These are phyloP conservation scores for Heritiera fomes DNA, from an alignment of 345 rosid genomes.

Conservation along the genomic window DNA sequence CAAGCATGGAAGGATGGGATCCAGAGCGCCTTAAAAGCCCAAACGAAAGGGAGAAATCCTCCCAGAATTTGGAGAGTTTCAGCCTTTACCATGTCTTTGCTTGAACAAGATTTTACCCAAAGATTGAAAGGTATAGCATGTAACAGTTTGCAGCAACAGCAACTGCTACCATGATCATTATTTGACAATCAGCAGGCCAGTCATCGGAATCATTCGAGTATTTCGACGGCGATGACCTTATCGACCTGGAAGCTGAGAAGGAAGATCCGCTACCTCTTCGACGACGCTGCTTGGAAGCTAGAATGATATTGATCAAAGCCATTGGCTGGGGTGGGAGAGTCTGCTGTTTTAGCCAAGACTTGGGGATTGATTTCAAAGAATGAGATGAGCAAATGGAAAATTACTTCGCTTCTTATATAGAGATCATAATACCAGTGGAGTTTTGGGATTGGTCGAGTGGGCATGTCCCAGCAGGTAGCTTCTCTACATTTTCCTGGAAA, in stretches of 20 bases:
- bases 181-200: background rate
- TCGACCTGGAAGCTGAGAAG: background rate
- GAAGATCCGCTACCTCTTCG: background rate
- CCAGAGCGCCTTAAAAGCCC: too few relatives aligned
- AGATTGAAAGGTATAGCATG: slow-evolving; percentile 16
- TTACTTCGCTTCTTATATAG: background rate
- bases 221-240: background rate
- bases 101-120: background rate
- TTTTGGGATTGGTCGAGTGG: background rate
- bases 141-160: slow-evolving; percentile 12
- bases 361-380: background rate
- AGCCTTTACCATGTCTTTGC: too few relatives aligned
- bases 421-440: background rate
- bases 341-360: background rate
- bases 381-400: background rate
- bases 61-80: background rate
- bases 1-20: too few relatives aligned
- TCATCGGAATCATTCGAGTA: background rate
- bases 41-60: background rate
- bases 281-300: background rate
- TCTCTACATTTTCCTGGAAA: slow-evolving; percentile 1
- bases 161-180: slow-evolving; percentile 7
- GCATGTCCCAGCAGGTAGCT: background rate
- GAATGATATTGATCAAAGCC: slow-evolving; percentile 18
- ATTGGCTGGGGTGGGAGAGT: background rate